Conservation (phyloP, 148 eudicot genomes). For the Cornus florida region DNA sequence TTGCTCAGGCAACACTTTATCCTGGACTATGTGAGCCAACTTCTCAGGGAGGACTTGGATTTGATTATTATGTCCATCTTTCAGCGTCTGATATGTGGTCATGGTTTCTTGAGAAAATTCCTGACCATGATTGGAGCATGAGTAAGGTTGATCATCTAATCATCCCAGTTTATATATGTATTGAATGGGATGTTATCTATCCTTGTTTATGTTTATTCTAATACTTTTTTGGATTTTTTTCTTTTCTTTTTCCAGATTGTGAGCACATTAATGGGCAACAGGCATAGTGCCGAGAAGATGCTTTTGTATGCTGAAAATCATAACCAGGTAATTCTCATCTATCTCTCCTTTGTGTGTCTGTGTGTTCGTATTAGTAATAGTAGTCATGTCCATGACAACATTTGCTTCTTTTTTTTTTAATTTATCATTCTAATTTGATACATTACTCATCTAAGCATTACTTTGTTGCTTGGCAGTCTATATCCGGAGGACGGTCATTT, state of each 20-base stretch:
- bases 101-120: slow-evolving; percentile 67
- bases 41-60: slow-evolving; percentile 96
- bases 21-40: slow-evolving; percentile 94
- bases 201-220: neutral
- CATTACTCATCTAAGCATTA: neutral
- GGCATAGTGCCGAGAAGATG: slow-evolving; percentile 65
- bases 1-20: slow-evolving; percentile 71
- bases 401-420: neutral
- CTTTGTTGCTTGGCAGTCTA: slow-evolving; percentile 58
- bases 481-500: slow-evolving; percentile 87
- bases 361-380: neutral
- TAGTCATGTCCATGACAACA: neutral
- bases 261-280: slow-evolving; percentile 61
- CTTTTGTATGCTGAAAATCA: slow-evolving; percentile 92
- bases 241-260: slow-evolving; percentile 57
- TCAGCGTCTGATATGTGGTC: slow-evolving; percentile 92
- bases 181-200: neutral
- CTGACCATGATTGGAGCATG: slow-evolving; percentile 91
- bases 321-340: slow-evolving; percentile 62
- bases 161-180: neutral
- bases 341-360: neutral
- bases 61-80: slow-evolving; percentile 88
- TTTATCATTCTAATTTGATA: neutral
- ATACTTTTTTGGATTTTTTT: neutral
- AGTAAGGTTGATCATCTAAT: slow-evolving; percentile 61